phyloP scores from a whole-genome alignment of 257 asterid species.

The Solanum gracilifrons region DNA sequence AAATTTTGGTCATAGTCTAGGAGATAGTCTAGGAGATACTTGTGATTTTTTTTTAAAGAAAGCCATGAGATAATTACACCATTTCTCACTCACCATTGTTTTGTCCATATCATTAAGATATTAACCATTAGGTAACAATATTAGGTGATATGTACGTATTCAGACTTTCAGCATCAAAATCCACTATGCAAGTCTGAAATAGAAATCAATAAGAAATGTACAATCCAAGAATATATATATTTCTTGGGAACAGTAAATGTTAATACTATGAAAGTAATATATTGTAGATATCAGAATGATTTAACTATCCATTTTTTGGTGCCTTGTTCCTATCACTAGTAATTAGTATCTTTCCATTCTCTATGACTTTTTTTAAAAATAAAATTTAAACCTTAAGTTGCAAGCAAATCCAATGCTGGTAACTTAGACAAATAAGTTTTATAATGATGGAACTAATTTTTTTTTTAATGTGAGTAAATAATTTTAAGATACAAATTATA shows the following conservation, averaged over 20 bases:
- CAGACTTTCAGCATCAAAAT: background rate
- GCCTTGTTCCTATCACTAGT: background rate
- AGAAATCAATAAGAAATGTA: background rate
- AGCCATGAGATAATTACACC: background rate
- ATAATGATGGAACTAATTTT: background rate
- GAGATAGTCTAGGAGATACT: too few relatives aligned
- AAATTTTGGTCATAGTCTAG: too few relatives aligned
- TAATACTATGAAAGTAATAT: background rate
- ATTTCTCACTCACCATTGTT: background rate
- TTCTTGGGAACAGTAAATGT: background rate
- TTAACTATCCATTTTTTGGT: background rate
- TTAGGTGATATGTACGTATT: background rate
- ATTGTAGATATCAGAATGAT: conserved; percentile 1
- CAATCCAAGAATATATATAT: background rate
- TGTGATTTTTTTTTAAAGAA: too few relatives aligned
- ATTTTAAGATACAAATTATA: background rate
- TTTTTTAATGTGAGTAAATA: background rate
- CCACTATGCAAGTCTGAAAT: background rate
- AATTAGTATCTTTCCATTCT: background rate
- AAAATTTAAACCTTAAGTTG: background rate
- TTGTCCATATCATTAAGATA: background rate
- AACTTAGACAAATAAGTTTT: background rate
- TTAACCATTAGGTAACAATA: background rate
- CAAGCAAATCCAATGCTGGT: background rate
- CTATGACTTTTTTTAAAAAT: background rate